A percentile compares a stretch with the other conserved stretches of the same genome.
phyloP scores from a whole-genome alignment of 257 asterid species.

The Agastache rugosa region DNA sequence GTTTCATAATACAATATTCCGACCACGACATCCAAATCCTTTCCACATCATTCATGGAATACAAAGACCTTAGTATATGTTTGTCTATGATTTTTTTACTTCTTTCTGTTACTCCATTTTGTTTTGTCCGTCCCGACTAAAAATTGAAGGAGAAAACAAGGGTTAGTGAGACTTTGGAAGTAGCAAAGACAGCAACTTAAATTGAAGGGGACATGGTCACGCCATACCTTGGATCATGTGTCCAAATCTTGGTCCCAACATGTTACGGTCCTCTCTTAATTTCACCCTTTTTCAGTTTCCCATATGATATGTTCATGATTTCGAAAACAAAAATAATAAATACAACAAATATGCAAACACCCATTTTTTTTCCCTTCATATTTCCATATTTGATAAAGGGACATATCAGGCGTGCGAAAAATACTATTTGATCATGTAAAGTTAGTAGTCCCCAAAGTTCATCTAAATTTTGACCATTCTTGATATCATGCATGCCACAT shows the following conservation, averaged over 20 bases:
- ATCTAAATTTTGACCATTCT: constrained; percentile 14
- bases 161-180: constrained; percentile 24
- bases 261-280: constrained; percentile 43
- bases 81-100: background rate
- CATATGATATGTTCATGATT: constrained; percentile 45
- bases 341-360: background rate
- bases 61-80: no score
- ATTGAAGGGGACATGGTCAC: constrained; percentile 58
- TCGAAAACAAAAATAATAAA: constrained; percentile 13
- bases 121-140: background rate
- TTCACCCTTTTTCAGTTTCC: constrained; percentile 38
- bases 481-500: constrained; percentile 14
- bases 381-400: constrained; percentile 32
- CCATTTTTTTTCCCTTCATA: background rate
- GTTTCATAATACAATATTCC: background rate
- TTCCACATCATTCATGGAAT: no score
- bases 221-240: constrained; percentile 91
- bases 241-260: constrained; percentile 74
- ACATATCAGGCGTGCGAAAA: constrained; percentile 31
- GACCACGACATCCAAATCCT: background rate
- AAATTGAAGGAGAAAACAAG: background rate
- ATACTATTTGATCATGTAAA: constrained; percentile 22
- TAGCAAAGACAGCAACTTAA: constrained; percentile 44
- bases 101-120: background rate
- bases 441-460: constrained; percentile 21